phyloP scores from a whole-genome alignment of 2,329 filamentous ascomycete genomes.

The Monosporascus sp. region DNA sequence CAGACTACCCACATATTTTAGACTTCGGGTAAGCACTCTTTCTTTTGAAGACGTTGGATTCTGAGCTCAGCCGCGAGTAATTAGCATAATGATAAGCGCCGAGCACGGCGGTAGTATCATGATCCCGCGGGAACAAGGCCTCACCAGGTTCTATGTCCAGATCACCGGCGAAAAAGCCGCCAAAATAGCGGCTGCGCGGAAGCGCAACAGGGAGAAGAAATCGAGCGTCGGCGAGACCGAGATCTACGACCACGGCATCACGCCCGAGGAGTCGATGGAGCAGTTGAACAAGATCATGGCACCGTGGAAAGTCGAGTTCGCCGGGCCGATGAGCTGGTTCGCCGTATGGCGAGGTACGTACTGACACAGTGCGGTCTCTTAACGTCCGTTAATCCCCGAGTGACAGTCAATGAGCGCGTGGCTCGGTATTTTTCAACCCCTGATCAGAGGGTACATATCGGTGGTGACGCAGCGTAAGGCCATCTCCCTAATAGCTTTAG shows the following conservation, averaged over 20 bases:
- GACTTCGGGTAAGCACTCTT: slow-evolving; percentile 20
- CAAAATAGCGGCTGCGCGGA: neutral
- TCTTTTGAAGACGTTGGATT: neutral
- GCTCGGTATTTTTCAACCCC: slow-evolving; percentile 24
- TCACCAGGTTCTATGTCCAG: slow-evolving; percentile 15
- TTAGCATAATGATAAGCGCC: slow-evolving; percentile 18
- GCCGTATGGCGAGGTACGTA: slow-evolving; percentile 27
- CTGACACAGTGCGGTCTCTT: no score
- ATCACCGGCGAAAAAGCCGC: slow-evolving; percentile 2
- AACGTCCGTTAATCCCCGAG: neutral
- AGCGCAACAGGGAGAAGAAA: neutral
- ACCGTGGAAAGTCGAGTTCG: slow-evolving; percentile 28
- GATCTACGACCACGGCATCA: slow-evolving; percentile 27
- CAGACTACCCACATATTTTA: slow-evolving; percentile 25
- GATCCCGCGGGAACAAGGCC: slow-evolving; percentile 29
- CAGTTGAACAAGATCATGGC: slow-evolving; percentile 29
- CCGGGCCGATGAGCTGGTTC: slow-evolving; percentile 27
- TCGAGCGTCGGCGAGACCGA: neutral
- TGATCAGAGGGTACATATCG: slow-evolving; percentile 26
- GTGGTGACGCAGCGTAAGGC: slow-evolving; percentile 25
- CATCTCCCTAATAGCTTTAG: no score
- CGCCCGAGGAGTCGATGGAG: slow-evolving; percentile 29
- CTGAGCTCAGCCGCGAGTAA: neutral
- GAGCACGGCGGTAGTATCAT: slow-evolving; percentile 27
- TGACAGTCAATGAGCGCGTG: slow-evolving; percentile 27